These are phyloP conservation scores for Suillus alpinus DNA, from an alignment of 768 basidiomycete genomes.

Conservation along the genomic window DNA sequence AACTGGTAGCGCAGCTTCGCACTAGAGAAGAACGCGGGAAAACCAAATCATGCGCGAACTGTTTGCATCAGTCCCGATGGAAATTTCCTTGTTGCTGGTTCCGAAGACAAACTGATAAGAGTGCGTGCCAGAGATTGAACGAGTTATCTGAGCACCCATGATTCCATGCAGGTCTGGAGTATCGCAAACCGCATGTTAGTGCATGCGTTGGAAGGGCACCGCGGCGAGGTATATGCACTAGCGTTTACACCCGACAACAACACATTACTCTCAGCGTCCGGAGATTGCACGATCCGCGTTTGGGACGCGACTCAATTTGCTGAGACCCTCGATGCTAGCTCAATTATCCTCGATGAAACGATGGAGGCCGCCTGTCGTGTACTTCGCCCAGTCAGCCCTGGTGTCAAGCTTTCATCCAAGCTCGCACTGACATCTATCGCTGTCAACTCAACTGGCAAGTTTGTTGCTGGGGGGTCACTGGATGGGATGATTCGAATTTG, in stretches of 20 bases:
- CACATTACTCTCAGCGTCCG: slow-evolving; percentile 86
- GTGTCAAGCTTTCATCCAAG: slow-evolving; percentile 17
- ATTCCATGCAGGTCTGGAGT: slow-evolving; percentile 78
- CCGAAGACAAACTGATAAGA: slow-evolving; percentile 90
- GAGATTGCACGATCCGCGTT: slow-evolving; percentile 68
- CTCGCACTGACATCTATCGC: slow-evolving; percentile 67
- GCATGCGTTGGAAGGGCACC: slow-evolving; percentile 83
- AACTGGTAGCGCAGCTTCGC: neutral
- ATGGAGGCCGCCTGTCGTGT: slow-evolving; percentile 43
- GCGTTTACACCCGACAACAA: slow-evolving; percentile 87
- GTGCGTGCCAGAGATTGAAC: slow-evolving; percentile 41
- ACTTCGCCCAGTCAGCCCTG: slow-evolving; percentile 17
- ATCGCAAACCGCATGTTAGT: slow-evolving; percentile 70
- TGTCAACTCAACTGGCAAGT: slow-evolving; percentile 70
- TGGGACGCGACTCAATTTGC: slow-evolving; percentile 50
- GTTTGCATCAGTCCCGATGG: slow-evolving; percentile 78
- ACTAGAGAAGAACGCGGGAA: neutral
- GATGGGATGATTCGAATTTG: slow-evolving; percentile 81
- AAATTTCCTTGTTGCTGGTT: slow-evolving; percentile 71
- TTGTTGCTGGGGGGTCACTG: slow-evolving; percentile 66
- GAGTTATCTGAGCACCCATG: slow-evolving; percentile 9
- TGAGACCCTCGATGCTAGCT: slow-evolving; percentile 16
- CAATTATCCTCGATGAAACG: slow-evolving; percentile 45
- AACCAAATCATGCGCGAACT: slow-evolving; percentile 41
- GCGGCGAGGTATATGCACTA: slow-evolving; percentile 91